Evolutionary conservation across 192 early-diverging fungal genomes (phyloP), one percentile per base, ranked within the genome.

Genomic region (Podila verticillata): DNA sequence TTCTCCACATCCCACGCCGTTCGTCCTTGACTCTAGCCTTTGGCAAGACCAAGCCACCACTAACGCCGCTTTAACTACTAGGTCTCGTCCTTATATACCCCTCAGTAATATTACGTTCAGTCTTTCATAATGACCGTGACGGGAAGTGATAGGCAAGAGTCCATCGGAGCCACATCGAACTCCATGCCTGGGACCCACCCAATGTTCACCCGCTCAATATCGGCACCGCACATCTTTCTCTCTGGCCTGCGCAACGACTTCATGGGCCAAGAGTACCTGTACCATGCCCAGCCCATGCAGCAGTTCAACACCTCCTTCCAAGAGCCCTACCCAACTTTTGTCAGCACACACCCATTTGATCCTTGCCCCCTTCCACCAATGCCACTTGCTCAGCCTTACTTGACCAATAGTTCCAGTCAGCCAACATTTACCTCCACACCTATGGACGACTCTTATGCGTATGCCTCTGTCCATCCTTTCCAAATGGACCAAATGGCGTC

Each of bases 401-500:
- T 44, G 15, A 3, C 39, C 39, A 15, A 15, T 7, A 17, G 12
- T 15, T 28, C 48, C 15, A 47, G 49, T 10, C 48, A 70, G 49
- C 48, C 61, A 19, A 34, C 6, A 28, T 34, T 31, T 56, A 7
- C 19, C 26, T 5, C 49, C 39, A 24, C 49, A 66, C 12, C 51
- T 22, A 31, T 26, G 9, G 48, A 66, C 7, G 63, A 65, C 39
- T 65, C 44, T 1, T 47, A 31, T 26, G 47, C 36, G 29, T 57
- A 26, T 44, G 26, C 66, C 28, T 39, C 65, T n/a, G 58, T 67
- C 2, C 75, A 79, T 34, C 75, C 75, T 17, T 70, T 78, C 20
- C 68, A 78, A 19, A 72, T 79, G 68, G 69, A 79, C 54, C 63
- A 71, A 54, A 35, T 79, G 31, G 10, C 67, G 13, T 61, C 63